Evolutionary conservation across 139 green algal species (phyloP).

Genomic region (Chlamydomonas asymmetrica): DNA sequence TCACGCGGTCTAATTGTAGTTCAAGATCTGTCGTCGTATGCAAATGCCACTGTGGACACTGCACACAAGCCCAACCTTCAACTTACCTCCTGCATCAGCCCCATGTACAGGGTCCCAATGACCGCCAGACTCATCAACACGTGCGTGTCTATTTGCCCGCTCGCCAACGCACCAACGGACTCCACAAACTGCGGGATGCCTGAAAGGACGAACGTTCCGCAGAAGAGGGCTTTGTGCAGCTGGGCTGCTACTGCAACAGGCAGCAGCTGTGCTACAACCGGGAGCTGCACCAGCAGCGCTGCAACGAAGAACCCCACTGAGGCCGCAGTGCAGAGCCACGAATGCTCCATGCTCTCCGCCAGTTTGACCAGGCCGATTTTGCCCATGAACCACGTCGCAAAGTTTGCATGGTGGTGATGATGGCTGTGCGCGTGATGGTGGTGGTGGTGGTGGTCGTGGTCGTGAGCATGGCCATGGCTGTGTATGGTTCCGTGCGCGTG

Average conservation of each 20-base stretch:
- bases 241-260: neutral
- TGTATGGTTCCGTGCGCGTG: conserved; percentile 22
- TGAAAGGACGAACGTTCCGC: conserved; percentile 33
- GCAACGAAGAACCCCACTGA: conserved; percentile 36
- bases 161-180: conserved; percentile 25
- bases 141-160: conserved; percentile 73
- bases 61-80: neutral
- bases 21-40: no score
- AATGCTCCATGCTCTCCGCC: conserved; percentile 45
- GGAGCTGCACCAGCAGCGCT: conserved; percentile 31
- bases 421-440: conserved; percentile 14
- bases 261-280: conserved; percentile 18
- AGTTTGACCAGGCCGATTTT: conserved; percentile 39
- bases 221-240: conserved; percentile 19
- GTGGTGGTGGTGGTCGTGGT: conserved; percentile 9
- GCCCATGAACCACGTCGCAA: conserved; percentile 34
- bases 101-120: conserved; percentile 70
- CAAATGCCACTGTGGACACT: neutral
- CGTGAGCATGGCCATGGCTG: conserved; percentile 11
- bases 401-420: conserved; percentile 26
- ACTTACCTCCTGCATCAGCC: conserved; percentile 70
- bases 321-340: conserved; percentile 24
- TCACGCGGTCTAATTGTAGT: no score
- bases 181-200: conserved; percentile 55
- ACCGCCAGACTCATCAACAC: conserved; percentile 82